A percentile compares a stretch with the other conserved stretches of the same genome.
Conservation (phyloP, 1,139 yeast genomes). For the Zygosaccharomyces pseudobailii region DNA sequence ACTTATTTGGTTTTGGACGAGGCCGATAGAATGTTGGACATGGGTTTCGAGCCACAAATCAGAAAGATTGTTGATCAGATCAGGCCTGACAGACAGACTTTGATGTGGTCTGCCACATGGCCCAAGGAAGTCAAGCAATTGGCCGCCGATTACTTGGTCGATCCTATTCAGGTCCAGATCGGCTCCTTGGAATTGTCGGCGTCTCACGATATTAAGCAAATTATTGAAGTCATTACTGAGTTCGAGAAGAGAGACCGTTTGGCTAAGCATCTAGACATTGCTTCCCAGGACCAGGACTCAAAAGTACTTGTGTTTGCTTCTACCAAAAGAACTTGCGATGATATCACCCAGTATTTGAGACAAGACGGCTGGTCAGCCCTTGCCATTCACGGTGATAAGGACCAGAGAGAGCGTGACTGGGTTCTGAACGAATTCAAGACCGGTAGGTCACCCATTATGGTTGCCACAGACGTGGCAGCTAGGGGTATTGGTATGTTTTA, state of each 20-base stretch:
- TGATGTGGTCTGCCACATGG: slow-evolving; percentile 99
- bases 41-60: slow-evolving; percentile 97
- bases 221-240: slow-evolving; percentile 86
- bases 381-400: slow-evolving; percentile 98
- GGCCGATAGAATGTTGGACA: slow-evolving; percentile 94
- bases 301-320: slow-evolving; percentile 88
- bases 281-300: slow-evolving; percentile 71
- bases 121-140: slow-evolving; percentile 94
- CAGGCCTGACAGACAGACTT: slow-evolving; percentile 95
- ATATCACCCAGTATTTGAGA: slow-evolving; percentile 84
- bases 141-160: slow-evolving; percentile 85
- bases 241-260: slow-evolving; percentile 93
- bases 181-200: slow-evolving; percentile 97
- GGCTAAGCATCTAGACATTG: slow-evolving; percentile 75
- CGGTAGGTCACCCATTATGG: slow-evolving; percentile 95
- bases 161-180: slow-evolving; percentile 92
- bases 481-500: slow-evolving; percentile 96
- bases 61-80: slow-evolving; percentile 92
- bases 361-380: slow-evolving; percentile 99
- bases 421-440: slow-evolving; percentile 86
- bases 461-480: slow-evolving; percentile 99
- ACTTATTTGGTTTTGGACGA: slow-evolving; percentile 96
- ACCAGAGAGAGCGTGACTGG: slow-evolving; percentile 98
- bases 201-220: slow-evolving; percentile 90
- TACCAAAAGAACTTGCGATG: slow-evolving; percentile 97